phyloP scores from a whole-genome alignment of 1,284 basidiomycete species.

The Ustilago nuda region DNA sequence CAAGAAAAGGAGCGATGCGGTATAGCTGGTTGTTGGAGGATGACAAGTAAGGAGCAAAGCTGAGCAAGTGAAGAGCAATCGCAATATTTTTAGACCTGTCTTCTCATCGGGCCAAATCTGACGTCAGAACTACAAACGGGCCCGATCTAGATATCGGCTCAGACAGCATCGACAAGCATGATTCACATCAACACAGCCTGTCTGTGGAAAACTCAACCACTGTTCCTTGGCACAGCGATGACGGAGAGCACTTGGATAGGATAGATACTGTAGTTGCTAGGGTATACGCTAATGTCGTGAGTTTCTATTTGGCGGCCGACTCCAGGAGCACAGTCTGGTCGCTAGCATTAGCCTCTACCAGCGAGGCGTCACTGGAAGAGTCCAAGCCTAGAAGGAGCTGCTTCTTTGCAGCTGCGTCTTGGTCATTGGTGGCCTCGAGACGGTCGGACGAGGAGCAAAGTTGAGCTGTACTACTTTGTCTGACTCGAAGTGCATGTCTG shows the following conservation, averaged over 20 bases:
- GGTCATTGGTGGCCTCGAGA: not conserved
- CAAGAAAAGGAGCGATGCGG: not conserved
- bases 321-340: constrained; percentile 36
- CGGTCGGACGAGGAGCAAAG: not conserved
- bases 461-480: constrained; percentile 29
- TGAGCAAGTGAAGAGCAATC: not conserved
- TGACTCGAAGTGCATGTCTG: constrained; percentile 10
- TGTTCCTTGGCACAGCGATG: too few relatives aligned
- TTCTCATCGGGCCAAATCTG: not conserved
- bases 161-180: not conserved
- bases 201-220: too few relatives aligned
- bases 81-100: not conserved
- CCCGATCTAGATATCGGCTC: not conserved
- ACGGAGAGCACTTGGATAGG: too few relatives aligned
- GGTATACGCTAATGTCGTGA: constrained; percentile 8
- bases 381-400: constrained; percentile 28
- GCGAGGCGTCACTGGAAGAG: constrained; percentile 15
- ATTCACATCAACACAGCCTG: not conserved
- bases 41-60: not conserved
- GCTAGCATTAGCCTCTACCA: constrained; percentile 8
- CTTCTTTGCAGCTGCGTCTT: not conserved
- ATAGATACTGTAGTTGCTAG: not conserved
- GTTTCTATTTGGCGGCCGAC: not conserved
- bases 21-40: not conserved
- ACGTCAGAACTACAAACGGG: not conserved